Evolutionary conservation across 2,329 filamentous ascomycete genomes (phyloP).

Genomic region (Phoma herbarum): DNA sequence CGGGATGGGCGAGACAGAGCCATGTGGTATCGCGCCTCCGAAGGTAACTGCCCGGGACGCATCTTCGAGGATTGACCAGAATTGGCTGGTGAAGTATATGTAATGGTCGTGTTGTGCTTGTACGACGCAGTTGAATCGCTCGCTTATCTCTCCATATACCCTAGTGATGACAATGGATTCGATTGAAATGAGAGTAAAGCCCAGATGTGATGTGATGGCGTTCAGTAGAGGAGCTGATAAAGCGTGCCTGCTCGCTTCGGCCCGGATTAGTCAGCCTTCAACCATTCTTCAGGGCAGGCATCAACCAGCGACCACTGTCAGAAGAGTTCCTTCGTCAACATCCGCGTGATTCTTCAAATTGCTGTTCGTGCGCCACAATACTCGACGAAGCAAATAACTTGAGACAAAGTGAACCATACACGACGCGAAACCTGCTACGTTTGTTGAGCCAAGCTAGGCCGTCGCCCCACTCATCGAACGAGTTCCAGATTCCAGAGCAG

Average conservation of each 20-base stretch:
- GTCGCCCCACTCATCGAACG: background rate
- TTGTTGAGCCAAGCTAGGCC: conserved; percentile 12
- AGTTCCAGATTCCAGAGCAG: background rate
- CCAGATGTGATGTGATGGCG: background rate
- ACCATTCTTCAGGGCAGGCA: background rate
- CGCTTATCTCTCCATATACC: conserved; percentile 7
- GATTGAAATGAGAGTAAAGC: background rate
- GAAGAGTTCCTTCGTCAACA: background rate
- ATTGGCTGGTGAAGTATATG: conserved; percentile 10
- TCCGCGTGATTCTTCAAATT: background rate
- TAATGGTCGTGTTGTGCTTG: background rate
- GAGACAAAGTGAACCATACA: background rate
- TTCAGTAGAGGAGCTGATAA: background rate
- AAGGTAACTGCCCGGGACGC: background rate
- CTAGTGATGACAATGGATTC: background rate
- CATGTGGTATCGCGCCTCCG: background rate
- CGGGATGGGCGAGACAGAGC: background rate
- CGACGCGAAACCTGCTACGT: background rate
- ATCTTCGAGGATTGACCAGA: background rate
- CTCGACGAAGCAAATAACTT: background rate
- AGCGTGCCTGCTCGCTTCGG: conserved; percentile 3
- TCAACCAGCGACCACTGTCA: background rate
- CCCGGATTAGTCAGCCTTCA: background rate
- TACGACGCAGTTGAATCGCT: background rate
- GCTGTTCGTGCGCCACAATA: background rate